phyloP scores from a whole-genome alignment of 2,329 filamentous ascomycete genomes.

The Arthrobotrys entomopaga region DNA sequence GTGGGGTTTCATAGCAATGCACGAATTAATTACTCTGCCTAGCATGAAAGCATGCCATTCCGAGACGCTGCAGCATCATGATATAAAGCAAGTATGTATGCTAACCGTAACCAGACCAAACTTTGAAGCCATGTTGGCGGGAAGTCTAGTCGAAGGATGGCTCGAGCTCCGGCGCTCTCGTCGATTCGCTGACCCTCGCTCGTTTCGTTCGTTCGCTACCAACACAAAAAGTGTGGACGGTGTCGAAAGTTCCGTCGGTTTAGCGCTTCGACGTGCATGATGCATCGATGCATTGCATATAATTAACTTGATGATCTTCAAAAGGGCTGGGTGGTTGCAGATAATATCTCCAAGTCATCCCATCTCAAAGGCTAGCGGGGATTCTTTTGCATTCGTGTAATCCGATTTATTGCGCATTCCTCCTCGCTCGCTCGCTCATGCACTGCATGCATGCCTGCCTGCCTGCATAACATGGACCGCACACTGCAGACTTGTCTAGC shows the following conservation, averaged over 20 bases:
- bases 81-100: neutral
- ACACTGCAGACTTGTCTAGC: neutral
- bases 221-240: conserved; percentile 25
- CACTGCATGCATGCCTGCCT: no score
- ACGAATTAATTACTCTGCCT: neutral
- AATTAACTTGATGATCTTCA: conserved; percentile 42
- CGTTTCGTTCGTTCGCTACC: conserved; percentile 40
- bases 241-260: conserved; percentile 17
- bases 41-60: no score
- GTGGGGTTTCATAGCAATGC: neutral
- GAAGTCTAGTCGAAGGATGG: no score
- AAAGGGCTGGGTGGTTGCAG: conserved; percentile 8
- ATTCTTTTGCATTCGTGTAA: conserved; percentile 8
- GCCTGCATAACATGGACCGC: conserved; percentile 3
- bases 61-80: conserved; percentile 7
- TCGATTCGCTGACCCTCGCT: neutral
- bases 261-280: conserved; percentile 46
- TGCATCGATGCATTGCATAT: no score
- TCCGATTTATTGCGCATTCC: conserved; percentile 1
- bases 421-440: neutral
- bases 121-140: neutral
- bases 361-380: conserved; percentile 26
- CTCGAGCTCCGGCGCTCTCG: conserved; percentile 54
- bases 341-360: conserved; percentile 9
- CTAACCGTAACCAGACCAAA: neutral